Evolutionary conservation across 352 stramenopile genomes (phyloP), one percentile per base, ranked within the genome.

Genomic region (Blastocystis sp.): DNA sequence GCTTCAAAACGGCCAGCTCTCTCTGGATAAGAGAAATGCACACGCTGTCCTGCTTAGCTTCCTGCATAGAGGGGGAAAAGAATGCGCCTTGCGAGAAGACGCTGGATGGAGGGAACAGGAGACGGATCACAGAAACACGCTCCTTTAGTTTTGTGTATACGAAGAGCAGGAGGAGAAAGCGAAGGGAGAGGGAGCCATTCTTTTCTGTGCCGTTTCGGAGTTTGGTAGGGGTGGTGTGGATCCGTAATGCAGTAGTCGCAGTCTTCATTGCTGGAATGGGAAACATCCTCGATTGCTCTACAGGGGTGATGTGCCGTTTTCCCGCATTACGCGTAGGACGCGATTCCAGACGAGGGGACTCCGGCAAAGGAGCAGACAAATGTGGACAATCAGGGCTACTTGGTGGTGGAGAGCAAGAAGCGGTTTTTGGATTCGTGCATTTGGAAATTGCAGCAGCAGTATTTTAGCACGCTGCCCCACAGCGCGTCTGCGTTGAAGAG

Each of bases 401-500:
- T 79, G 17, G 41, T 81, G 28, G 7, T 81, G 9, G 71, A 81
- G 48, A 41, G 28, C 17, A 23, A n/a, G 28, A 64, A 81, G 45
- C 71, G 48, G 7, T 17, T 81, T 62, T 53, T 66, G 4, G 2
- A 87, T 21, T 87, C 77, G 19, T 62, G 19, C 23, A 74, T 87
- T 62, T 87, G 77, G 77, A 87, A 78, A 76, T 38, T 76, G 19
- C 77, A 87, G 52, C 45, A 56, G 23, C 52, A 87, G 14, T 87
- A 87, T n/a, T 87, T 62, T 60, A 59, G 62, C 45, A 64, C 62
- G 7, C 43, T 77, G 21, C 34, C 62, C 17, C 52, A 19, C 4
- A 34, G 48, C n/a, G 11, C 52, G 28, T 21, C 38, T 21, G 61
- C 28, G 0, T 40, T 17, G 19, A 87, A 62, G 11, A 41, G 19